These are phyloP conservation scores for Lipomyces anomalus DNA, from an alignment of 805 yeast genomes.

Conservation along the genomic window DNA sequence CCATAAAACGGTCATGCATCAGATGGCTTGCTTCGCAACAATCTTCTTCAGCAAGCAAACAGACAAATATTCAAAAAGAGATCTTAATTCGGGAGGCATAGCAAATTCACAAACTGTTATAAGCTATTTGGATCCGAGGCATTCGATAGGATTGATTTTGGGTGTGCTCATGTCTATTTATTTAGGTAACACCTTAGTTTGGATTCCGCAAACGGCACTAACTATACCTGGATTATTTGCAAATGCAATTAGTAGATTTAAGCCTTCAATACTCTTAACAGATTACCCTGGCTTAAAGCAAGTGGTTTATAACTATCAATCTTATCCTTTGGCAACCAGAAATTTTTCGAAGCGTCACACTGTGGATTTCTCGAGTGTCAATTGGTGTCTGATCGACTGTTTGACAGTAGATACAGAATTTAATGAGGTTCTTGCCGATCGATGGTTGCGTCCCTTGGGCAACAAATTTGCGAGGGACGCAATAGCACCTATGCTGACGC, in stretches of 20 bases:
- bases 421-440: constrained; percentile 75
- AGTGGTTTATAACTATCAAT: constrained; percentile 88
- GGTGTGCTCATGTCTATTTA: constrained; percentile 78
- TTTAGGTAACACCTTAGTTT: constrained; percentile 73
- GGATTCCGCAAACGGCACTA: constrained; percentile 71
- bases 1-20: constrained; percentile 81
- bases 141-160: constrained; percentile 78
- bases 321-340: constrained; percentile 77
- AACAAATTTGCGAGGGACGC: constrained; percentile 68
- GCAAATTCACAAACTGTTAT: constrained; percentile 41
- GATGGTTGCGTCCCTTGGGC: constrained; percentile 89
- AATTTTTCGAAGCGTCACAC: constrained; percentile 68
- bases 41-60: constrained; percentile 45
- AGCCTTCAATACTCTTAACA: constrained; percentile 69
- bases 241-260: constrained; percentile 60
- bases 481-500: constrained; percentile 80
- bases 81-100: constrained; percentile 2
- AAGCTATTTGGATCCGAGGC: constrained; percentile 61
- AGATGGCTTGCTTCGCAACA: constrained; percentile 69
- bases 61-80: constrained; percentile 1
- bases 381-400: constrained; percentile 87
- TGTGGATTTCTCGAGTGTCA: constrained; percentile 71
- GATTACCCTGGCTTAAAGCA: constrained; percentile 86
- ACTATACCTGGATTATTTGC: constrained; percentile 85
- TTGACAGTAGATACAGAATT: constrained; percentile 90